These are phyloP conservation scores for Daldinia concentrica DNA, from an alignment of 495 filamentous ascomycete genomes.

Conservation along the genomic window DNA sequence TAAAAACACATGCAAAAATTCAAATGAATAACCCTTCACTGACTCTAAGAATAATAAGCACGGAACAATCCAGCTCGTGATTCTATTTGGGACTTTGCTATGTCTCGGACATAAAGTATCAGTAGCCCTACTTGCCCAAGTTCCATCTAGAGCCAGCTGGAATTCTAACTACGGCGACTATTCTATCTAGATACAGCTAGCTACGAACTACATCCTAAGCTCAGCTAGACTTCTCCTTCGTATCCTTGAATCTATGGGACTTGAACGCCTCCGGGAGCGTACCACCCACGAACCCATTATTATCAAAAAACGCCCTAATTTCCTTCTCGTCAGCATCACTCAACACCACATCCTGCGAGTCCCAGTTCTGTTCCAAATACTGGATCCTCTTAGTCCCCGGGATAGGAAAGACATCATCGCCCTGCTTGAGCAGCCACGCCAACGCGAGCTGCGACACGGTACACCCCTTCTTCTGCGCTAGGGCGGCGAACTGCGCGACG, in stretches of 20 bases:
- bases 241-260: slow-evolving; percentile 23
- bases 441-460: slow-evolving; percentile 58
- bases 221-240: slow-evolving; percentile 23
- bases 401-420: slow-evolving; percentile 65
- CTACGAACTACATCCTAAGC: not conserved
- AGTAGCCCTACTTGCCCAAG: too few relatives aligned
- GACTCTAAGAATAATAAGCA: too few relatives aligned
- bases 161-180: too few relatives aligned
- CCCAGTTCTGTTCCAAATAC: slow-evolving; percentile 67
- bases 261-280: slow-evolving; percentile 16
- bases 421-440: slow-evolving; percentile 64
- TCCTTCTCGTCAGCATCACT: slow-evolving; percentile 59
- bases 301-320: slow-evolving; percentile 56
- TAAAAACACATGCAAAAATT: too few relatives aligned
- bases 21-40: too few relatives aligned
- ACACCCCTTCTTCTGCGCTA: slow-evolving; percentile 60
- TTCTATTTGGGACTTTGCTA: too few relatives aligned
- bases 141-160: not conserved
- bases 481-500: slow-evolving; percentile 49
- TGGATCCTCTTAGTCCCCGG: slow-evolving; percentile 65
- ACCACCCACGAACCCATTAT: slow-evolving; percentile 49
- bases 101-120: too few relatives aligned
- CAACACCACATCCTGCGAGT: slow-evolving; percentile 56
- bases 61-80: too few relatives aligned
- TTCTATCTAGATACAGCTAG: not conserved